Conservation (phyloP, 345 rosid genomes). For the Toxicodendron radicans region DNA sequence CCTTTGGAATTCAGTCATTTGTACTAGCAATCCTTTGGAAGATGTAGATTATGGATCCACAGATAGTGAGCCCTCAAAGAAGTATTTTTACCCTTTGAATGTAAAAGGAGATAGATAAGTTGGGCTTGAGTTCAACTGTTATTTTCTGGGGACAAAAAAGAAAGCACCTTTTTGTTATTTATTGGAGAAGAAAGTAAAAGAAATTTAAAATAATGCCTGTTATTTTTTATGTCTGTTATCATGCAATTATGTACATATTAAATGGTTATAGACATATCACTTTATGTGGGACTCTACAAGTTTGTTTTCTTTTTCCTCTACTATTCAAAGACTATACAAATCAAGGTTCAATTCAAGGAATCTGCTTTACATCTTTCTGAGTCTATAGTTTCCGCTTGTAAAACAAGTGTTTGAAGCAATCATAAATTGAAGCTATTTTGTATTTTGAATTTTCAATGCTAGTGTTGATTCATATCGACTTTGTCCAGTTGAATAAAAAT, state of each 20-base stretch:
- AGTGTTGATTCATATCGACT: not conserved
- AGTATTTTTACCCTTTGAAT: no score
- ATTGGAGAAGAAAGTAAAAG: no score
- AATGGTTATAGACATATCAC: not conserved
- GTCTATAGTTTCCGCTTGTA: not conserved
- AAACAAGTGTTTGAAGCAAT: not conserved
- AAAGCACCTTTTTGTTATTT: no score
- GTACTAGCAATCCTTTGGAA: no score
- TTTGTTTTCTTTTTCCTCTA: not conserved
- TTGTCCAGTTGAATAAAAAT: constrained; percentile 4
- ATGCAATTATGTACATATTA: no score
- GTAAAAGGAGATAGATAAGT: no score
- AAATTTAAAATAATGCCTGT: no score
- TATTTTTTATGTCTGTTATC: not conserved
- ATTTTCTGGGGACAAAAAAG: no score
- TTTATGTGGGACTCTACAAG: not conserved
- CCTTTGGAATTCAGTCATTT: no score
- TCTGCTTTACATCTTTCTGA: not conserved
- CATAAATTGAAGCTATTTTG: not conserved
- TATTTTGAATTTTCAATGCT: not conserved
- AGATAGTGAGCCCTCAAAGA: no score
- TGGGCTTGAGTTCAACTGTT: no score
- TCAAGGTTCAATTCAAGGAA: not conserved
- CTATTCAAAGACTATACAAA: not conserved
- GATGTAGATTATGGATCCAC: no score